Base-by-base conservation (phyloP, 148 eudicot species). In the Diospyros lotus region DNA sequence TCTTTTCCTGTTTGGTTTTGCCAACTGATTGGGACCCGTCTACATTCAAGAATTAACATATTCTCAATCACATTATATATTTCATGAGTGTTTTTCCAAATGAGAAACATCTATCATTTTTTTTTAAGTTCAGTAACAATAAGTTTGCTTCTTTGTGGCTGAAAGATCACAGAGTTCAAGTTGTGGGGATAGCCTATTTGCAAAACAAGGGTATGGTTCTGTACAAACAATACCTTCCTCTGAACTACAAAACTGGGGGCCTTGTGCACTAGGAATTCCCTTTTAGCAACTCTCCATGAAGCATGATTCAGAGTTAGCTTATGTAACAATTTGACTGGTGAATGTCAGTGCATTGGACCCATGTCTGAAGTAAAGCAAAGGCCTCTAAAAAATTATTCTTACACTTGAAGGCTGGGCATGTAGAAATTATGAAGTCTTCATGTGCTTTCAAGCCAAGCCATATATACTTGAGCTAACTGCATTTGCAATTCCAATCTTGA, bases 401-500 rank as follows among this genome's bases (percentile, higher is more conserved):
- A 79, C 88, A 83, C 99, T 90, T 92, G 76, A 90, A 92, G 94
- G 80, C 78, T 89, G 67, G 92, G 90, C 97, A 85, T 90, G 84
- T 64, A 76, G 80, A 81, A 83, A 84, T 75, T 78, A 58, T 80
- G 69, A 75, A 83, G 79, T 78, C 84, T 92, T 86, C 87, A 84
- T 87, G 66, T 86, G 85, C 98, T 92, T 95, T 77, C 89, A 92
- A 92, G 97, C 84, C 89, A 92, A 92, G 97, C 84, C 88, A 89
- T 69, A 79, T 69, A 78, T 71, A 73, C 76, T 76, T 0, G 0
- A 28, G 28, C 28, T 28, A 28, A 28, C 28, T 28, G 28, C 28
- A 28, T 86, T 85, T 76, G 80, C 82, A 64, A 15, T 76, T 77
- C 84, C 90, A 87, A 89, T 72, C 83, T 75, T 40, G 42, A 71